Conservation (phyloP, 2,329 filamentous ascomycete genomes). For the Fusarium chaquense region DNA sequence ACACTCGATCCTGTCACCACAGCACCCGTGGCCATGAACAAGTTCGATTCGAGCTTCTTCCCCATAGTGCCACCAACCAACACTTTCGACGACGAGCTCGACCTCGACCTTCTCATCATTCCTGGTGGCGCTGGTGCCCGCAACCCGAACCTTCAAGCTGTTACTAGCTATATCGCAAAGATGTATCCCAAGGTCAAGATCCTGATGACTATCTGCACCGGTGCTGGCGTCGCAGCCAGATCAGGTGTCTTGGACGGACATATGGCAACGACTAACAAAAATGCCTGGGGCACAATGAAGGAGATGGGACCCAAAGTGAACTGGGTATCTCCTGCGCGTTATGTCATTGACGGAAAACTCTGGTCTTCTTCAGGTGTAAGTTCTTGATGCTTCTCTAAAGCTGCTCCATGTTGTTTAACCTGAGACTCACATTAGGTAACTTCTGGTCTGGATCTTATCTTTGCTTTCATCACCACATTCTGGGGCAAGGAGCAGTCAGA, state of each 20-base stretch:
- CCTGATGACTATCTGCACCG: conserved; percentile 75
- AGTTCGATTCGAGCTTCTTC: conserved; percentile 53
- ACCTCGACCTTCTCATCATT: conserved; percentile 71
- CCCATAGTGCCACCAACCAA: conserved; percentile 56
- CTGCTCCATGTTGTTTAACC: neutral
- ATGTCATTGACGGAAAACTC: conserved; percentile 73
- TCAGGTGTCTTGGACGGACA: conserved; percentile 71
- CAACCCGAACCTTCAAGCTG: conserved; percentile 53
- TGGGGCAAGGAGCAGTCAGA: conserved; percentile 64
- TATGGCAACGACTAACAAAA: conserved; percentile 76
- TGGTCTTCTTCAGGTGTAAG: conserved; percentile 72
- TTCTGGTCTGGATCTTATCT: conserved; percentile 53
- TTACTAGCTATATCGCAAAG: conserved; percentile 50
- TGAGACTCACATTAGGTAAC: conserved; percentile 46
- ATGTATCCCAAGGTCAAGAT: conserved; percentile 64
- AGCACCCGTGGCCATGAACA: conserved; percentile 48
- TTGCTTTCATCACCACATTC: conserved; percentile 55
- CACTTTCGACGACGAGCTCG: conserved; percentile 65
- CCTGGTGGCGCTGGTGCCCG: conserved; percentile 70
- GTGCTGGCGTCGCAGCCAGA: conserved; percentile 67
- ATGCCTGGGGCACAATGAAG: conserved; percentile 63
- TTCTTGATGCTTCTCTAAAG: neutral
- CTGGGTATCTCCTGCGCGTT: conserved; percentile 73
- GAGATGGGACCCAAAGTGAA: conserved; percentile 62
- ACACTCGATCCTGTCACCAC: conserved; percentile 58